Conservation (phyloP, 2,329 filamentous ascomycete species). For the Pseudopyricularia cyperi region DNA sequence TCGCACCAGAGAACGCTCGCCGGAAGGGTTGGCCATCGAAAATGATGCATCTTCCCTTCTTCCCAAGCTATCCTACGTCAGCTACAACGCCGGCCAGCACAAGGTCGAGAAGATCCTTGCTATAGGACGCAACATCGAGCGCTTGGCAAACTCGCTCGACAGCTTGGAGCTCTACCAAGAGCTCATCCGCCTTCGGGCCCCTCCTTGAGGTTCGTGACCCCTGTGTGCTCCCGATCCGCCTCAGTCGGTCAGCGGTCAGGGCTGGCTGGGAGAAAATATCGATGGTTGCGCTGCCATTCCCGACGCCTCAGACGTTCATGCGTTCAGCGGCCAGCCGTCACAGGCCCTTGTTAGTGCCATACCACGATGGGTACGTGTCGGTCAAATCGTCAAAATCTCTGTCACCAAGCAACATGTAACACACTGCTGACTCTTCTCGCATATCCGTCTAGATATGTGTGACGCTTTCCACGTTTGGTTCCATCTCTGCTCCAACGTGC, state of each 20-base stretch:
- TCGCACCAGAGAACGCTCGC: slow-evolving; percentile 25
- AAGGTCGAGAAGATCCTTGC: slow-evolving; percentile 15
- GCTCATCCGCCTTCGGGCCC: slow-evolving; percentile 30
- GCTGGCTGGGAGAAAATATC: slow-evolving; percentile 43
- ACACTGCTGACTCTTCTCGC: background rate
- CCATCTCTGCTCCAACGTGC: slow-evolving; percentile 37
- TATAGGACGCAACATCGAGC: slow-evolving; percentile 20
- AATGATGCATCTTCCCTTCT: slow-evolving; percentile 3
- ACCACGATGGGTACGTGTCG: slow-evolving; percentile 34
- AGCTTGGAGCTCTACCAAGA: slow-evolving; percentile 43
- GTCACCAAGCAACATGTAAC: background rate
- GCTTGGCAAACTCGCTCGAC: slow-evolving; percentile 30
- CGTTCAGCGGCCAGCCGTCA: slow-evolving; percentile 35
- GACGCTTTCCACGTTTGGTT: slow-evolving; percentile 38
- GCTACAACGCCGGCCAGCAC: slow-evolving; percentile 3
- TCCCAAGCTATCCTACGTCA: slow-evolving; percentile 4
- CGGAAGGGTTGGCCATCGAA: slow-evolving; percentile 10
- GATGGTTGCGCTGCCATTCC: slow-evolving; percentile 45
- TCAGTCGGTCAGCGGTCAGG: slow-evolving; percentile 23
- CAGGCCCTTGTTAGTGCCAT: slow-evolving; percentile 46
- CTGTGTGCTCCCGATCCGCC: slow-evolving; percentile 22
- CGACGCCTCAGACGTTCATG: slow-evolving; percentile 37
- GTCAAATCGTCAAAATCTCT: background rate
- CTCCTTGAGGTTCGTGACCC: slow-evolving; percentile 19
- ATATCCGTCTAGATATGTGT: slow-evolving; percentile 29